phyloP scores from a whole-genome alignment of 1,284 basidiomycete genomes.

The Vanrija pseudolonga region DNA sequence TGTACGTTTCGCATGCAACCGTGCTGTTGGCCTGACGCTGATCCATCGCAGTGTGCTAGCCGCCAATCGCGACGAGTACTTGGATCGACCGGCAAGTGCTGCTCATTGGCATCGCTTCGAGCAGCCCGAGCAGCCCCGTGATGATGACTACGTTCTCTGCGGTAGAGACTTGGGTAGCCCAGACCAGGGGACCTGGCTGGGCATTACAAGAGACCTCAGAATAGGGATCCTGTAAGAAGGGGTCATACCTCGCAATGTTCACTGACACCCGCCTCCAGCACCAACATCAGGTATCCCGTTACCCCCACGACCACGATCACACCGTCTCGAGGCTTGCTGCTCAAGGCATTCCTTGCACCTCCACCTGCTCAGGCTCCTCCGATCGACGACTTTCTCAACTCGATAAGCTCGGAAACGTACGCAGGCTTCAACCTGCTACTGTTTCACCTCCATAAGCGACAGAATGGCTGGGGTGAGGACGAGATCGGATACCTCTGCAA shows the following conservation, averaged over 20 bases:
- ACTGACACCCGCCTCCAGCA: constrained; percentile 19
- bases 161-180: constrained; percentile 32
- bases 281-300: constrained; percentile 38
- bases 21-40: neutral
- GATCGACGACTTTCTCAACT: constrained; percentile 24
- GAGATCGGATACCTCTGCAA: constrained; percentile 39
- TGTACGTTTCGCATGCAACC: constrained; percentile 21
- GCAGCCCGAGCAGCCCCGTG: neutral
- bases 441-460: constrained; percentile 25
- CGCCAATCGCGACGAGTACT: constrained; percentile 46
- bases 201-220: constrained; percentile 36
- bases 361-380: constrained; percentile 5
- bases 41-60: constrained; percentile 33
- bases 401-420: constrained; percentile 23
- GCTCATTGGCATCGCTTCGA: constrained; percentile 46
- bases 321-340: constrained; percentile 36
- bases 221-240: constrained; percentile 39
- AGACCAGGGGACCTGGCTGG: constrained; percentile 42
- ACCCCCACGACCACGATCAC: constrained; percentile 19
- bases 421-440: constrained; percentile 48
- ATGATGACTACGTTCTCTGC: constrained; percentile 24
- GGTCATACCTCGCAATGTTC: neutral
- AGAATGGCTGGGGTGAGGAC: constrained; percentile 1
- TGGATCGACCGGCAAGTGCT: constrained; percentile 35
- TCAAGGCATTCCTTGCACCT: constrained; percentile 30